phyloP scores from a whole-genome alignment of 257 asterid species.

The Salvia splendens region DNA sequence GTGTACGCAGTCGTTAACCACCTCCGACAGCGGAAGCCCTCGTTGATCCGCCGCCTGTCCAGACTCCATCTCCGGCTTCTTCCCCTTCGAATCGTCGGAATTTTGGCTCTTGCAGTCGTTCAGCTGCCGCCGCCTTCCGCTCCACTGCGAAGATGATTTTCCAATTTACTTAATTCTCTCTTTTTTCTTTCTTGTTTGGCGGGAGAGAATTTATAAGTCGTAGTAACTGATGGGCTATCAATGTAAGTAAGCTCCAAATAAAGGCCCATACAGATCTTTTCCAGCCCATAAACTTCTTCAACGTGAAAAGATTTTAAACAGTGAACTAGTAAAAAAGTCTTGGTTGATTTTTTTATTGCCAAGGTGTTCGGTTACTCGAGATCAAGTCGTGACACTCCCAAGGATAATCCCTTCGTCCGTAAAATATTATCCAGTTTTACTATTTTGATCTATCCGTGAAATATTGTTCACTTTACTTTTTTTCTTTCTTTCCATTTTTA shows the following conservation, averaged over 20 bases:
- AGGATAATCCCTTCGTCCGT: too few relatives aligned
- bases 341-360: neutral
- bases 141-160: conserved; percentile 33
- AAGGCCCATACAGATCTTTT: neutral
- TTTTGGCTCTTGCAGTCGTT: conserved; percentile 11
- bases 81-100: conserved; percentile 24
- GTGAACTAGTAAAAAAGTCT: neutral
- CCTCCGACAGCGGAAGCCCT: conserved; percentile 54
- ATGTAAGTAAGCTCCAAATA: neutral
- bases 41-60: conserved; percentile 34
- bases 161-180: neutral
- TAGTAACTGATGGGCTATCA: neutral
- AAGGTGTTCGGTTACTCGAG: too few relatives aligned
- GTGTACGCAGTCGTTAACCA: conserved; percentile 61
- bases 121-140: conserved; percentile 35
- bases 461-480: too few relatives aligned
- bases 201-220: neutral
- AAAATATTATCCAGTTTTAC: too few relatives aligned
- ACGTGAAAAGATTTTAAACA: neutral
- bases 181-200: neutral
- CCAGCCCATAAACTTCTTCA: neutral
- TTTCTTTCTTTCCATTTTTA: too few relatives aligned
- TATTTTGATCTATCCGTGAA: too few relatives aligned
- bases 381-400: too few relatives aligned
- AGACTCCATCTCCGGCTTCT: conserved; percentile 34